Evolutionary conservation across 2,329 filamentous ascomycete species (phyloP), one percentile per base, ranked within the genome.

Genomic region (Neopestalotiopsis rosae): DNA sequence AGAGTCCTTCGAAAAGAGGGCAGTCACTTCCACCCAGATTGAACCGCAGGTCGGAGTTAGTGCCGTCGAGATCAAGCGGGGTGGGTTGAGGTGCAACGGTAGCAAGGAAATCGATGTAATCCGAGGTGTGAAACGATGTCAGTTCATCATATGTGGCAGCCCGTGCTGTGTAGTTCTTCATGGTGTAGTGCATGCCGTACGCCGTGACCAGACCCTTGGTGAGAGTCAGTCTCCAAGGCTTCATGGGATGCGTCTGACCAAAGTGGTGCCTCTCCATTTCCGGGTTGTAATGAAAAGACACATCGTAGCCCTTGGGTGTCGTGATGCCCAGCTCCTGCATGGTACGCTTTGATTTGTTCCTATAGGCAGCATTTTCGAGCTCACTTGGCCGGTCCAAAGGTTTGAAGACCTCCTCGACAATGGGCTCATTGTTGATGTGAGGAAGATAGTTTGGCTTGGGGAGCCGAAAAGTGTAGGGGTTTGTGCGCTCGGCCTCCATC

Each of bases 191-290:
- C 88, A 99, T 94, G 73, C 96, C 96, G 80, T 98, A 98, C 1
- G 94, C 92, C 78, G 97, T 91, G 72, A 99, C 94, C 61, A 99
- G 89, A 76, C 96, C 94, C 80, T 99, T 98, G 68, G 96, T 97
- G 67, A 99, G 87, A 17, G 95, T 98, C 72, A 99, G 85, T 45
- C 96, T 93, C 95, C 96, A 98, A 69, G 96, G 96, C 81, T 99
- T 99, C 96, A 99, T 99, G 24, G 96, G 96, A 84, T 99, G 96
- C 10, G 94, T 95, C 82, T 94, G 92, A 73, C 96, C 96, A 80
- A 99, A 99, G 81, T 99, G 96, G 81, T 98, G 95, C 78, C 93
- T 92, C 83, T 99, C 96, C 79, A 98, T 97, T 70, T 94, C 91
- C 1, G 95, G 93, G 76, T 98, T 98, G 82, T 94, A 94, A 80